Evolutionary conservation across 108 stramenopile species (phyloP), one percentile per base, ranked within the genome.

Genomic region (Nitzschia putrida): DNA sequence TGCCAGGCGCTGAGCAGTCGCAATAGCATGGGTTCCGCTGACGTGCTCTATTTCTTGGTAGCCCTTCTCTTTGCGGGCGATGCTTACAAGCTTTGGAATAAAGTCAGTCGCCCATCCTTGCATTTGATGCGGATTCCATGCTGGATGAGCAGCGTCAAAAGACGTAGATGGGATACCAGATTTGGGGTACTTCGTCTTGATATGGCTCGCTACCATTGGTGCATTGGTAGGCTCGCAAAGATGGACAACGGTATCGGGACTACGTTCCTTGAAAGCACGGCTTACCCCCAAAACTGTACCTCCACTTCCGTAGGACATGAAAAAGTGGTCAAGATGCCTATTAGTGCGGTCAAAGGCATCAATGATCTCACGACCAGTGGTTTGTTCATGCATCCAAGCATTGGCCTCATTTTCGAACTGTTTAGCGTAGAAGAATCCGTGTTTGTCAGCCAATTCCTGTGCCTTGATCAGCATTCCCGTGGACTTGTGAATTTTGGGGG

Each of bases 101-200:
- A 93, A 90, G 69, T 93, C 92, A 51, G 92, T 67, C 55, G 86
- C 83, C 92, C 89, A 85, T 60, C 92, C 88, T 74, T 84, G 88
- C 25, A 74, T 42, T 58, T 56, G 57, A 69, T 79, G 78, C 7
- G 78, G 53, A 29, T 59, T 50, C 57, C 83, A 88, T 0, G 80
- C 84, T 23, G 87, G 84, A 69, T 85, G 84, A 6, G 73, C 71
- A 40, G 54, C 51, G 0, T 59, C 67, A 4, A 34, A 34, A 34
- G 29, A 34, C 4, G 29, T 34, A 34, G 29, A 34, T 9, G 87
- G 85, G 58, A 43, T 66, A 3, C 88, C 88, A 53, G 87, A 85
- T 23, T 70, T 65, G 47, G 82, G 78, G 45, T 84, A 78, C 26
- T 77, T 73, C 18, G 87, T 85, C 34, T 68, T 34, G 38, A 83